Conservation (phyloP, 2,329 filamentous ascomycete genomes). For the Septoria linicola region DNA sequence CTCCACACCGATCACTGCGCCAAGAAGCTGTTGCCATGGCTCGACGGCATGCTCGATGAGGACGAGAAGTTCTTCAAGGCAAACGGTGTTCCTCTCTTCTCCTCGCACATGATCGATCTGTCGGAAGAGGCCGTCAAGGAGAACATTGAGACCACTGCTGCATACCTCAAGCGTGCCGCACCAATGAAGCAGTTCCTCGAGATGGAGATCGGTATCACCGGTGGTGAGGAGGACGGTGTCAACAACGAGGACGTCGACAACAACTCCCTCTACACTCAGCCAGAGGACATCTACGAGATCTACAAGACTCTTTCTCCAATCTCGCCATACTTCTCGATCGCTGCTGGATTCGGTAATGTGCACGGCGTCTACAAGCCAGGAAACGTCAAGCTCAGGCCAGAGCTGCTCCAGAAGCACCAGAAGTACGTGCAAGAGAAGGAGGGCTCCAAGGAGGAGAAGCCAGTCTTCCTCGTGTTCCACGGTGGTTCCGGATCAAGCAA, state of each 20-base stretch:
- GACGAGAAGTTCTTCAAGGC: slow-evolving; percentile 95
- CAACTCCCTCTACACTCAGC: slow-evolving; percentile 95
- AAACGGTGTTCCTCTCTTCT: slow-evolving; percentile 89
- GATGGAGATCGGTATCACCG: slow-evolving; percentile 97
- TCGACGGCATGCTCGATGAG: slow-evolving; percentile 91
- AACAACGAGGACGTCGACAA: slow-evolving; percentile 99
- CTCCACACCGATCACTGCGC: slow-evolving; percentile 98
- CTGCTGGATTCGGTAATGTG: slow-evolving; percentile 97
- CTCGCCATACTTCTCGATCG: slow-evolving; percentile 96
- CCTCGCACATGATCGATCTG: slow-evolving; percentile 97
- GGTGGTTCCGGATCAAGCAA: slow-evolving; percentile 90
- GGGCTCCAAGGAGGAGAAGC: slow-evolving; percentile 72
- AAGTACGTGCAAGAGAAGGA: slow-evolving; percentile 81
- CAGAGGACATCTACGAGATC: slow-evolving; percentile 91
- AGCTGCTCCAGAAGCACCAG: slow-evolving; percentile 97
- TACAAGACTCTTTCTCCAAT: slow-evolving; percentile 81
- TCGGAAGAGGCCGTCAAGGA: slow-evolving; percentile 86
- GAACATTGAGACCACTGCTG: slow-evolving; percentile 89
- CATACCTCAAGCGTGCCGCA: slow-evolving; percentile 89
- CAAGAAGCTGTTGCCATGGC: slow-evolving; percentile 98
- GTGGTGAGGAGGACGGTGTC: slow-evolving; percentile 96
- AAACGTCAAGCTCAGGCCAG: slow-evolving; percentile 94
- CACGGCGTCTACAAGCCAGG: slow-evolving; percentile 99
- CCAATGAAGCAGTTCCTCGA: slow-evolving; percentile 99
- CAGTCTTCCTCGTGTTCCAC: slow-evolving; percentile 99